These are phyloP conservation scores for Alternaria triticina DNA, from an alignment of 2,329 filamentous ascomycete species.

Conservation along the genomic window DNA sequence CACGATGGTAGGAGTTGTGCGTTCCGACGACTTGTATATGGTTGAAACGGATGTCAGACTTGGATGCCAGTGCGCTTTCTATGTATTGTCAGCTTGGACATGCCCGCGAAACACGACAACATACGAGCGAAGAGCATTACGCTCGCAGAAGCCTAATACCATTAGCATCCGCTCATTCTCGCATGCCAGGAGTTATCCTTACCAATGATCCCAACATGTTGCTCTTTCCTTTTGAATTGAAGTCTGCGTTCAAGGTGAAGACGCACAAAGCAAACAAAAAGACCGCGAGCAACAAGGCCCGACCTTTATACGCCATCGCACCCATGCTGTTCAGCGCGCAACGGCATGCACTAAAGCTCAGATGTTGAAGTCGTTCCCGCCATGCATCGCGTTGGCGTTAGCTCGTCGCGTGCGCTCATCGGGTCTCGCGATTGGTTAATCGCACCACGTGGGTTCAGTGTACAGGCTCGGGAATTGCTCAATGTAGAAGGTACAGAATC, in stretches of 20 bases:
- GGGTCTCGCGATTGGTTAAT: constrained; percentile 15
- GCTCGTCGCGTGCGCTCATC: constrained; percentile 19
- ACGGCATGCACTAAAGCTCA: constrained; percentile 12
- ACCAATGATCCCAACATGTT: constrained; percentile 24
- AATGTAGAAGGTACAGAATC: background rate
- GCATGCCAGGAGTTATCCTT: background rate
- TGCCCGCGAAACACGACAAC: background rate
- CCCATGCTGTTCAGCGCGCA: constrained; percentile 3
- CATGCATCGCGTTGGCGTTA: background rate
- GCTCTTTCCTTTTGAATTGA: background rate
- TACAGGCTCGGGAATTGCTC: background rate
- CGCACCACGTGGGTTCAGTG: background rate
- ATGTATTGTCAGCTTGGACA: constrained; percentile 2
- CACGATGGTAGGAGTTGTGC: constrained; percentile 60
- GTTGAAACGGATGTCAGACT: constrained; percentile 54
- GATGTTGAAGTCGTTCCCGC: constrained; percentile 3
- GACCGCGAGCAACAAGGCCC: constrained; percentile 9
- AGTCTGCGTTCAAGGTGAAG: background rate
- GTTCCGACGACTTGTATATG: constrained; percentile 60
- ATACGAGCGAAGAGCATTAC: constrained; percentile 29
- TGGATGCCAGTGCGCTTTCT: constrained; percentile 22
- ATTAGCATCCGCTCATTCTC: constrained; percentile 1
- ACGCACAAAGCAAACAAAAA: constrained; percentile 1
- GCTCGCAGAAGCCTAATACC: constrained; percentile 19
- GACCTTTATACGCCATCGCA: constrained; percentile 15